phyloP scores from a whole-genome alignment of 2,329 filamentous ascomycete genomes.

The Venturia oleaginea region DNA sequence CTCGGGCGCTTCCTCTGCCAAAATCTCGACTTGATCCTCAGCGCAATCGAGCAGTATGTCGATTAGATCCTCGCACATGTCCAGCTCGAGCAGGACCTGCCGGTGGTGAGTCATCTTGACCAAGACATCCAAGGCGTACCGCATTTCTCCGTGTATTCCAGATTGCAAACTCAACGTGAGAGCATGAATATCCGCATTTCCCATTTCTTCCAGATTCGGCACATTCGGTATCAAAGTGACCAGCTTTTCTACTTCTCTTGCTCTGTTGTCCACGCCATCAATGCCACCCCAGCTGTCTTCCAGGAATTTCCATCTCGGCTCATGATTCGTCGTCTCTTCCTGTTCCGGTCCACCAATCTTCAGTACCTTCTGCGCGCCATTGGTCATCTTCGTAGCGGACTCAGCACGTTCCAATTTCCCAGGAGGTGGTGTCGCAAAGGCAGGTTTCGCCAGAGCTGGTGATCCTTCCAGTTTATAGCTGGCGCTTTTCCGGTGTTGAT shows the following conservation, averaged over 20 bases:
- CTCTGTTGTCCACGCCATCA: neutral
- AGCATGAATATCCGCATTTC: conserved; percentile 81
- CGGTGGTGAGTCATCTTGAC: conserved; percentile 59
- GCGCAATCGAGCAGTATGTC: conserved; percentile 85
- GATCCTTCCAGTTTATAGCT: conserved; percentile 30
- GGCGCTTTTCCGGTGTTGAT: conserved; percentile 28
- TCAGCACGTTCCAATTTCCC: conserved; percentile 18
- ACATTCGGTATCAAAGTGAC: conserved; percentile 49
- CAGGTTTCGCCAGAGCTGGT: conserved; percentile 19
- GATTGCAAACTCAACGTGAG: conserved; percentile 84
- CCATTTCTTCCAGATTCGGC: conserved; percentile 67
- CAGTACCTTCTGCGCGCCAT: neutral
- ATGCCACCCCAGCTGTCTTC: conserved; percentile 10
- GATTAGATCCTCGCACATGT: conserved; percentile 76
- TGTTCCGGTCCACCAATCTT: neutral
- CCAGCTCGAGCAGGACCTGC: conserved; percentile 56
- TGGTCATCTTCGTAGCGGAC: conserved; percentile 7
- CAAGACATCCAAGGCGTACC: conserved; percentile 78
- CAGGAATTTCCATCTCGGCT: neutral
- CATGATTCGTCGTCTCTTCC: conserved; percentile 11
- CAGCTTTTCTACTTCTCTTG: conserved; percentile 1
- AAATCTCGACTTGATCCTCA: conserved; percentile 73
- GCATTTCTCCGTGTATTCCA: conserved; percentile 81
- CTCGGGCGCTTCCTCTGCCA: conserved; percentile 78
- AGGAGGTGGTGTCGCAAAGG: conserved; percentile 21